Conservation (phyloP, 164 flowering plant species). For the Berberis thunbergii region DNA sequence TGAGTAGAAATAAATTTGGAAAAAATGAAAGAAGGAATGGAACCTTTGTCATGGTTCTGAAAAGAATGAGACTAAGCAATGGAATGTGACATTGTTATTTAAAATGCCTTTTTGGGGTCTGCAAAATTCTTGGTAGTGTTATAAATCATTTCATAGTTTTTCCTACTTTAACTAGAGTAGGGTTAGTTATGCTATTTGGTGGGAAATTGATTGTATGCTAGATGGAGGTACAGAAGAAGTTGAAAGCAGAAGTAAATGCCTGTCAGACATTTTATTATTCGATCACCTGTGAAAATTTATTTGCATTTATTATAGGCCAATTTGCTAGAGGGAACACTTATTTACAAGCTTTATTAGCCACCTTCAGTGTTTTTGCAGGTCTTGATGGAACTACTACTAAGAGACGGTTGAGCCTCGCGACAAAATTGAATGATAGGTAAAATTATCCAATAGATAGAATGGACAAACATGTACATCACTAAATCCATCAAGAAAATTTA, state of each 20-base stretch:
- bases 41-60: constrained; percentile 43
- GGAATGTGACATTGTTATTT: constrained; percentile 15
- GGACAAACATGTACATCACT: no score
- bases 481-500: no score
- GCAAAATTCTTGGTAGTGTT: not conserved
- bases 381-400: no score
- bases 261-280: constrained; percentile 21
- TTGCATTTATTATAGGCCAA: constrained; percentile 4
- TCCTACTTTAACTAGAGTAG: not conserved
- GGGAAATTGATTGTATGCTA: constrained; percentile 21
- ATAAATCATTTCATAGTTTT: not conserved
- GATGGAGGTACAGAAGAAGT: constrained; percentile 22
- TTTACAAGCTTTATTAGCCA: no score
- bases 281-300: constrained; percentile 13
- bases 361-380: no score
- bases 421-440: no score
- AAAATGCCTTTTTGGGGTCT: constrained; percentile 5
- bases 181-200: not conserved
- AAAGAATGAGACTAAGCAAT: constrained; percentile 6
- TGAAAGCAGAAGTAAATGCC: constrained; percentile 30
- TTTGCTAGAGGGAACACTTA: no score
- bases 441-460: no score
- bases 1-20: constrained; percentile 1
- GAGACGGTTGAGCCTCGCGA: no score
- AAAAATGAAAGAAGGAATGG: constrained; percentile 8